Base-by-base conservation (phyloP, 2,329 filamentous ascomycete species). In the Cadophora luteo-olivacea region DNA sequence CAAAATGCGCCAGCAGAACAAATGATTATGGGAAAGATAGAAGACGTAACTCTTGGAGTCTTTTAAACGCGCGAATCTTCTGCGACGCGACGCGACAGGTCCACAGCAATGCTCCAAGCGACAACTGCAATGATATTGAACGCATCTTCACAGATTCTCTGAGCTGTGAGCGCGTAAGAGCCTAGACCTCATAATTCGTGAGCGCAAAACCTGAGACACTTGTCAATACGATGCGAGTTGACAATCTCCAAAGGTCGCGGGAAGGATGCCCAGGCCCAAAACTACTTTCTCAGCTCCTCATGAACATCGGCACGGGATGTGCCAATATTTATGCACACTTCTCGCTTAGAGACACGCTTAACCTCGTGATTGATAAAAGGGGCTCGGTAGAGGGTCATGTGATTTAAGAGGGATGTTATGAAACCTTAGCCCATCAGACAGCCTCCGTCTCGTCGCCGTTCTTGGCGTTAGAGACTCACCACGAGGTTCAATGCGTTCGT, bases 401-500 rank as follows among this genome's bases (percentile, higher is more conserved):
- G 60, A 51, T 49, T 49, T 33, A 33, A 49, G 22, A 51, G 41
- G 41, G 25, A 41, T 22, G n/a, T 19, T 49, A 12, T 62, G 60
- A 62, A 62, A 62, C 60, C 24, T 16, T 5, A 19, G 29, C 60
- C 19, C 29, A 24, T 25, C 38, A 62, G 14, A 62, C 41, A 61
- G 22, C 57, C 57, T 33, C 45, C 60, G 60, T 62, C 38, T 62
- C 60, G 25, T 32, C 29, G 3, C 4, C 29, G 7, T n/a, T 62
- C 60, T 62, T 62, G 60, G 60, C 60, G 60, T 62, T 62, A 49
- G 41, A 51, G 60, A 62, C 38, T 51, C n/a, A 8, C 19, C 24
- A 14, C 24, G 12, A 33, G 29, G 24, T 24, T 48, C 60, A 62
- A 62, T 49, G 60, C 60, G 60, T 62, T 62, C 60, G 60, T 62